phyloP scores from a whole-genome alignment of 2,329 filamentous ascomycete genomes.

The Paraphoma sp. region DNA sequence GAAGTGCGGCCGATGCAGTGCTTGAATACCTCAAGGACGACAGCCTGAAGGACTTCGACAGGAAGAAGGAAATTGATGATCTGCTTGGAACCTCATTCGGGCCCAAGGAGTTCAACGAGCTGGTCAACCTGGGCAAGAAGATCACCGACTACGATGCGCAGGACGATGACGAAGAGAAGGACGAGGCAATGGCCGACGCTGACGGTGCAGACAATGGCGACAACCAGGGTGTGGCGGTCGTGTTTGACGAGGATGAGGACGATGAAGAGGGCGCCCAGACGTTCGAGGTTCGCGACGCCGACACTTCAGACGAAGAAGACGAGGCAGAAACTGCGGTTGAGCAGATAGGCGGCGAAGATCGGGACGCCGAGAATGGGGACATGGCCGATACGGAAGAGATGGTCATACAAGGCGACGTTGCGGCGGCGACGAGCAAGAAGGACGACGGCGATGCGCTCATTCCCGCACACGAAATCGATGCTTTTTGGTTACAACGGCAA shows the following conservation, averaged over 20 bases:
- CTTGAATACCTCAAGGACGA: constrained; percentile 94
- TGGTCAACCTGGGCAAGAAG: constrained; percentile 96
- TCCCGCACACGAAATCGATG: constrained; percentile 88
- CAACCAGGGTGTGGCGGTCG: constrained; percentile 93
- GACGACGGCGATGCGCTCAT: constrained; percentile 65
- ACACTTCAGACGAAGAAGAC: constrained; percentile 79
- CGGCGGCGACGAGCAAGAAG: constrained; percentile 47
- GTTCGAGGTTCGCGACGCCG: constrained; percentile 84
- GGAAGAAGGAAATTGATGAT: constrained; percentile 97
- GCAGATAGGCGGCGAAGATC: constrained; percentile 58
- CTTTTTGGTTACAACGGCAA: constrained; percentile 95
- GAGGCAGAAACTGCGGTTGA: constrained; percentile 69
- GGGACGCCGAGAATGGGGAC: constrained; percentile 56
- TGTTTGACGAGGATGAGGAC: constrained; percentile 89
- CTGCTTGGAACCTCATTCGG: constrained; percentile 82
- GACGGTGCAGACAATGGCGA: constrained; percentile 80
- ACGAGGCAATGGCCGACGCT: constrained; percentile 64
- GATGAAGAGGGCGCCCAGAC: constrained; percentile 78
- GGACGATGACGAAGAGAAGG: constrained; percentile 86
- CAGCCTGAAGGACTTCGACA: constrained; percentile 94
- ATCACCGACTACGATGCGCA: constrained; percentile 98
- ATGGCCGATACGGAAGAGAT: constrained; percentile 73
- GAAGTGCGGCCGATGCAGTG: constrained; percentile 91
- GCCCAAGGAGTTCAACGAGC: constrained; percentile 93
- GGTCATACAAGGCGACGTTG: constrained; percentile 75